Conservation (phyloP, 2,329 filamentous ascomycete genomes). For the Phyllosticta citrichinensis region DNA sequence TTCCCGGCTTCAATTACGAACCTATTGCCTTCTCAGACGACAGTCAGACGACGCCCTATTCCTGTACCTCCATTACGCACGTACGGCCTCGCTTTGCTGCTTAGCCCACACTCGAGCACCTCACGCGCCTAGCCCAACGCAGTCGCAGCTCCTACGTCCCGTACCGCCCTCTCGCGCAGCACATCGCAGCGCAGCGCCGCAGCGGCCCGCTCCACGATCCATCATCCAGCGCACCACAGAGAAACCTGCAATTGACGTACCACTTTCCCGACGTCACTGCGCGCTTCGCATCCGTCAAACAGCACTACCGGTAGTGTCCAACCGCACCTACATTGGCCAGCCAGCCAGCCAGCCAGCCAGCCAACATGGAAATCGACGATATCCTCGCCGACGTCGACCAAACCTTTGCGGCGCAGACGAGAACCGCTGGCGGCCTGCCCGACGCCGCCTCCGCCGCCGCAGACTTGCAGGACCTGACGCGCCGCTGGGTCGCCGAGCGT, state of each 20-base stretch:
- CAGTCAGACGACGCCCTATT: no score
- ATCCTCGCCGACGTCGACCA: constrained; percentile 41
- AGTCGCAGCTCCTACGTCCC: neutral
- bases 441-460: constrained; percentile 41
- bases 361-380: constrained; percentile 38
- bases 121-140: no score
- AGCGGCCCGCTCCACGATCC: neutral
- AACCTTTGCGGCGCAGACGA: constrained; percentile 31
- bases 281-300: neutral
- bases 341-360: neutral
- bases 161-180: neutral
- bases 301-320: neutral
- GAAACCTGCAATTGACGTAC: no score
- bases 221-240: neutral
- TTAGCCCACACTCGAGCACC: no score
- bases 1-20: neutral
- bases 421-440: neutral
- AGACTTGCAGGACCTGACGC: constrained; percentile 81
- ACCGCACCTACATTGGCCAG: neutral
- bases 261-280: neutral
- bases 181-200: neutral
- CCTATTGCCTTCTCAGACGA: no score
- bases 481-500: constrained; percentile 87
- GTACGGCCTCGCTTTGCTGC: no score
- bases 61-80: no score